Conservation (phyloP, 306 rosid genomes). For the Vigna trinervia region DNA sequence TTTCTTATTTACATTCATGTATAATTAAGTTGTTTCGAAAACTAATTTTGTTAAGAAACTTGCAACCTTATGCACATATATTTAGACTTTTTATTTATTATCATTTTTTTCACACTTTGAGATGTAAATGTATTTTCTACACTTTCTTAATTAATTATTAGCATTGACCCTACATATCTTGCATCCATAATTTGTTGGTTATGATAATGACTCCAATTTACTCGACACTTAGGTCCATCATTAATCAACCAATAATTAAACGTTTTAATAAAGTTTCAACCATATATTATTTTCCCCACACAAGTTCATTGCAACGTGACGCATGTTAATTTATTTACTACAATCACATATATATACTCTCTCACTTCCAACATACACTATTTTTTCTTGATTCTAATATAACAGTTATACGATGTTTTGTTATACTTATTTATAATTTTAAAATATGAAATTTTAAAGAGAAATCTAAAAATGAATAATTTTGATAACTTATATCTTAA, state of each 20-base stretch:
- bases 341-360: too few species aligned
- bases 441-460: too few species aligned
- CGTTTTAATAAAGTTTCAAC: conserved; percentile 23
- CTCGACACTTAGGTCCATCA: conserved; percentile 45
- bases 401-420: too few species aligned
- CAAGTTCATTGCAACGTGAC: conserved; percentile 34
- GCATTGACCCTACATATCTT: conserved; percentile 36
- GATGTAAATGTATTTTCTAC: background rate
- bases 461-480: too few species aligned
- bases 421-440: too few species aligned
- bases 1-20: background rate
- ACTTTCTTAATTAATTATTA: conserved; percentile 22
- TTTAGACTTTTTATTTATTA: too few species aligned
- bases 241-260: conserved; percentile 39
- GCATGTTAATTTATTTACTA: background rate
- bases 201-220: conserved; percentile 45
- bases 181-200: conserved; percentile 44
- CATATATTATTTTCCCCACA: conserved; percentile 12
- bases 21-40: background rate
- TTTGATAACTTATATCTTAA: too few species aligned
- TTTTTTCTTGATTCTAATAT: too few species aligned
- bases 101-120: background rate
- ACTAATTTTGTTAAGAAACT: too few species aligned
- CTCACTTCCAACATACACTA: too few species aligned
- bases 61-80: too few species aligned